Base-by-base conservation (phyloP, 2,329 filamentous ascomycete species). In the Exophiala lecanii-corni region DNA sequence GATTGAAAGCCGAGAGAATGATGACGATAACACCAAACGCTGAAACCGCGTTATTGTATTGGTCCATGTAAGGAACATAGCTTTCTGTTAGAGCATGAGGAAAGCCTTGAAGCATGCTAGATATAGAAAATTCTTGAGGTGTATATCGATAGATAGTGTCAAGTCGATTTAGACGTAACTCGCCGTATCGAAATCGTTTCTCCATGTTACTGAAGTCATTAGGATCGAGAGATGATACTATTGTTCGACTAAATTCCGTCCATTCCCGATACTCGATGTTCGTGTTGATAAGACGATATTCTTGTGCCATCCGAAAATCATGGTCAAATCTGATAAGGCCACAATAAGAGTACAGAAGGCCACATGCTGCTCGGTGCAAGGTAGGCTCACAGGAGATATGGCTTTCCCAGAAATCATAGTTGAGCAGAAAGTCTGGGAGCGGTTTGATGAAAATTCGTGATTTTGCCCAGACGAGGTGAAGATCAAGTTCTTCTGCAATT, bases 141-240 rank as follows among this genome's bases (percentile, higher is more conserved):
- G 33, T 18, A 19, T 36, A 36, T 19, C 33, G 33, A 18, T 61
- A 62, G 4, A 64, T 56, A 4, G 45, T 45, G 25, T 76, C 69
- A n/a, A 73, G 55, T 19, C 69, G 60, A 4, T 61, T 59, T 9
- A 72, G 58, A 2, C 69, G 62, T 23, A 72, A 57, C 53, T 73
- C 69, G 18, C 69, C 67, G 44, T 66, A 73, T 20, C 51, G 45
- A 51, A 70, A 72, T 15, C 70, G 60, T 15, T 48, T 46, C 32
- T 64, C 65, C 10, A 70, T 53, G 2, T 54, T 19, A 19, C 20
- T 18, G 18, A 20, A 36, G 33, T 36, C 17, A 19, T 36, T 17
- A 7, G 7, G 33, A 18, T 36, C 33, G 16, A 36, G 10, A 13
- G 7, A 18, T 36, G 33, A 36, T 36, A 36, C 9, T 36, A 36